A percentile compares a stretch with the other conserved stretches of the same genome.
These are phyloP conservation scores for Phycomyces blakesleeanus DNA, from an alignment of 192 early-diverging fungal species.

Conservation along the genomic window DNA sequence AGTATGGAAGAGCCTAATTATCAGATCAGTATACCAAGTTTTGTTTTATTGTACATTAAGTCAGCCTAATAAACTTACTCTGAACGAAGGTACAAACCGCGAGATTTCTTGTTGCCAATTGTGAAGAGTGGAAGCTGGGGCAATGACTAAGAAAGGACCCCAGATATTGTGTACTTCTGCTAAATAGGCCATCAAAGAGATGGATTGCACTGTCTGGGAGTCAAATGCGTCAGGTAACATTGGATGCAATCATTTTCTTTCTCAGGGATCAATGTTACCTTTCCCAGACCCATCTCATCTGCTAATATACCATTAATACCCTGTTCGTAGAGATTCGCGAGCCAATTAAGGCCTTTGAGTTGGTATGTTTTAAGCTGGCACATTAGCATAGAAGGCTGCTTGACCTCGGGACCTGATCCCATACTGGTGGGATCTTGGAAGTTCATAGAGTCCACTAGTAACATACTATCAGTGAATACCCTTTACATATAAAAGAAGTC, in stretches of 20 bases:
- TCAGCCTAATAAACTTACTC: too few species aligned
- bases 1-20: slow-evolving; percentile 68
- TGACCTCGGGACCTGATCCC: slow-evolving; percentile 62
- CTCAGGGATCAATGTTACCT: slow-evolving; percentile 10
- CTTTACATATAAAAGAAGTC: not conserved
- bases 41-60: too few species aligned
- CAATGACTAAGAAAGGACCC: slow-evolving; percentile 90
- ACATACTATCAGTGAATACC: not conserved
- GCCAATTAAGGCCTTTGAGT: slow-evolving; percentile 82
- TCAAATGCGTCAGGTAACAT: slow-evolving; percentile 2
- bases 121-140: slow-evolving; percentile 83
- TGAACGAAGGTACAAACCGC: slow-evolving; percentile 75
- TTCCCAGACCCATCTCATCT: slow-evolving; percentile 71
- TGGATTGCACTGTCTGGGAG: slow-evolving; percentile 83
- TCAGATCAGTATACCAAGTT: too few species aligned
- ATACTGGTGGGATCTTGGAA: slow-evolving; percentile 78
- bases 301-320: slow-evolving; percentile 91
- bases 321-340: slow-evolving; percentile 82
- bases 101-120: slow-evolving; percentile 92
- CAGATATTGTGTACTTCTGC: slow-evolving; percentile 84
- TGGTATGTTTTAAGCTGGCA: slow-evolving; percentile 82
- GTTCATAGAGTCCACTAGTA: slow-evolving; percentile 76
- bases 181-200: slow-evolving; percentile 83
- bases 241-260: slow-evolving; percentile 1
- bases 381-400: slow-evolving; percentile 84